A percentile compares a stretch with the other conserved stretches of the same genome.
Evolutionary conservation across 164 flowering plant species (phyloP).

Genomic region (Nymphaea thermarum): DNA sequence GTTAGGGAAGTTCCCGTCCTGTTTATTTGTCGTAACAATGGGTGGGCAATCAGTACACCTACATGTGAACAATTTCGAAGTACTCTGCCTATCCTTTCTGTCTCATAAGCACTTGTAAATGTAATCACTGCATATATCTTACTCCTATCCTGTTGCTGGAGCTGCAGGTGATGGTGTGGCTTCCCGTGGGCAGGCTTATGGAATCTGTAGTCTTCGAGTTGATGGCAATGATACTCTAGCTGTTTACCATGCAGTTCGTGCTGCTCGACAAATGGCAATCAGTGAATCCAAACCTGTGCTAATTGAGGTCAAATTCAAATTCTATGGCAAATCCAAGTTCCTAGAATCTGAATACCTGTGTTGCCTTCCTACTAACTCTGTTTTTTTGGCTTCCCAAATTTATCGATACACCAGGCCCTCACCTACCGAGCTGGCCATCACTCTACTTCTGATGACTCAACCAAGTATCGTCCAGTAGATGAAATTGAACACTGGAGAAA

Average conservation of each 20-base stretch:
- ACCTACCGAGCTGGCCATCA: slow-evolving; percentile 93
- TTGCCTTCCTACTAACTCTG: no score
- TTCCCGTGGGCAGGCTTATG: slow-evolving; percentile 78
- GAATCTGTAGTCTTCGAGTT: slow-evolving; percentile 68
- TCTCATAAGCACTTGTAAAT: neutral
- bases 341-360: no score
- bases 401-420: slow-evolving; percentile 41
- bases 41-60: slow-evolving; percentile 97
- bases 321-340: neutral
- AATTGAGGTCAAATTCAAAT: slow-evolving; percentile 44
- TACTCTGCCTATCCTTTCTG: slow-evolving; percentile 11
- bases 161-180: slow-evolving; percentile 77
- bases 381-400: neutral
- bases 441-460: slow-evolving; percentile 93
- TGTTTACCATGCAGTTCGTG: slow-evolving; percentile 48
- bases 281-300: slow-evolving; percentile 56
- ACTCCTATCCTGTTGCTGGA: neutral
- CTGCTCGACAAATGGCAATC: slow-evolving; percentile 79
- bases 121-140: neutral
- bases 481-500: slow-evolving; percentile 82
- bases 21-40: slow-evolving; percentile 92
- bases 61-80: slow-evolving; percentile 86
- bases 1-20: slow-evolving; percentile 82
- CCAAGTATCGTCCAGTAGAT: slow-evolving; percentile 63
- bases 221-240: slow-evolving; percentile 97